Evolutionary conservation across 257 asterid species (phyloP).

Genomic region (Nicotiana tabacum): DNA sequence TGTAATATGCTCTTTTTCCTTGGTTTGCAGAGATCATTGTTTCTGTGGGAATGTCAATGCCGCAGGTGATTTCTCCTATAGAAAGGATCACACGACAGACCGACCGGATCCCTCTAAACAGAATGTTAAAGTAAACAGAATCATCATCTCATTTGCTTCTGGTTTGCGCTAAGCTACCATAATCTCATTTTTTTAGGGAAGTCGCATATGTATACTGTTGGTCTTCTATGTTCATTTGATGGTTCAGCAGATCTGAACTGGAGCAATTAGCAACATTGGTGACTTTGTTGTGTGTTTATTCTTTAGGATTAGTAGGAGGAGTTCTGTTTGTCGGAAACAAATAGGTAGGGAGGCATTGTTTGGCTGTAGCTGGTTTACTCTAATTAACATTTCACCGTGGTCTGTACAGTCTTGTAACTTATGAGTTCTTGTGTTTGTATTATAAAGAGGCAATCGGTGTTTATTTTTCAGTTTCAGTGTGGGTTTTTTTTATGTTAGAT

Average conservation of each 20-base stretch:
- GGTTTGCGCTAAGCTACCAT: neutral
- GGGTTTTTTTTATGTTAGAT: neutral
- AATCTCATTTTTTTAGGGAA: neutral
- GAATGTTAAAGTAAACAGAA: conserved; percentile 30
- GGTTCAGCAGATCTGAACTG: neutral
- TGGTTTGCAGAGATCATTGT: conserved; percentile 74
- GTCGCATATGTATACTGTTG: neutral
- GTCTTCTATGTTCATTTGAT: neutral
- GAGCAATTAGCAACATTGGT: neutral
- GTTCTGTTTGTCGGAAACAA: neutral
- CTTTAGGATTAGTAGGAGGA: neutral
- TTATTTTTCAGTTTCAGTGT: neutral
- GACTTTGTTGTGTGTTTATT: neutral
- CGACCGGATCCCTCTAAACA: conserved; percentile 38
- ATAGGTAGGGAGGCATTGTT: conserved; percentile 11
- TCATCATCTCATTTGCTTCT: neutral
- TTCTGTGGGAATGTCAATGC: conserved; percentile 92
- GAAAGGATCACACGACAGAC: conserved; percentile 32
- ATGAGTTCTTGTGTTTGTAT: neutral
- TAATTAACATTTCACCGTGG: neutral
- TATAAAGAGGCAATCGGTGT: neutral
- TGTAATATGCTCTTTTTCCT: neutral
- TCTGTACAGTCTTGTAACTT: conserved; percentile 4
- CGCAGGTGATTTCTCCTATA: conserved; percentile 64
- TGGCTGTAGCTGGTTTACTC: neutral